Evolutionary conservation across 208 protist genomes (phyloP).

Genomic region (Wallacemonas sp.): DNA sequence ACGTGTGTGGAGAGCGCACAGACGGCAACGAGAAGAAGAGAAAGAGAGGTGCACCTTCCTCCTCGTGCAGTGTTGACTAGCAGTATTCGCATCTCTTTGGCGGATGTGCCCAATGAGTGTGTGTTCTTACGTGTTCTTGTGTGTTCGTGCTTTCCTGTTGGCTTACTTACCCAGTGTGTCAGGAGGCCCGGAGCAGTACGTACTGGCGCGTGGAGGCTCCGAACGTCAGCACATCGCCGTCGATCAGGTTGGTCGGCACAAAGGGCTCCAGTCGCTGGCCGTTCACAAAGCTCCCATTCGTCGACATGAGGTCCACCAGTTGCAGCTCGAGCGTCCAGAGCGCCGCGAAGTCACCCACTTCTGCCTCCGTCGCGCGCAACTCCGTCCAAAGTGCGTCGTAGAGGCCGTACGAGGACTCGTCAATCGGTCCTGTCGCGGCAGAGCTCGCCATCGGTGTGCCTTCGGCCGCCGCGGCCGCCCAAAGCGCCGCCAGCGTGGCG

Average conservation of each 20-base stretch:
- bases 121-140: too few relatives aligned
- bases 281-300: constrained; percentile 76
- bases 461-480: not conserved
- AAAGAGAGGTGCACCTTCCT: too few relatives aligned
- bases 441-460: not conserved
- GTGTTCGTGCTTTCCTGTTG: too few relatives aligned
- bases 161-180: too few relatives aligned
- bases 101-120: too few relatives aligned
- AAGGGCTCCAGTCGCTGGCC: constrained; percentile 42
- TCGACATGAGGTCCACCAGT: constrained; percentile 72
- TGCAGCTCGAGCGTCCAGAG: constrained; percentile 71
- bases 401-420: constrained; percentile 5
- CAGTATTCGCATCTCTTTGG: too few relatives aligned
- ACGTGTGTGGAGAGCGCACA: too few relatives aligned
- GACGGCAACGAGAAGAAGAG: too few relatives aligned
- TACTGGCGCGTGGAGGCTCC: constrained; percentile 70
- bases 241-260: constrained; percentile 44
- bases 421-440: not conserved
- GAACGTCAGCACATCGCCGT: constrained; percentile 77
- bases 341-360: constrained; percentile 31
- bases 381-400: constrained; percentile 23
- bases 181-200: constrained; percentile 49
- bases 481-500: not conserved
- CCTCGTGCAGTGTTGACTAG: too few relatives aligned
- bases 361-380: constrained; percentile 30